Base-by-base conservation (phyloP, 306 rosid genomes). In the Cicer yamashitae region DNA sequence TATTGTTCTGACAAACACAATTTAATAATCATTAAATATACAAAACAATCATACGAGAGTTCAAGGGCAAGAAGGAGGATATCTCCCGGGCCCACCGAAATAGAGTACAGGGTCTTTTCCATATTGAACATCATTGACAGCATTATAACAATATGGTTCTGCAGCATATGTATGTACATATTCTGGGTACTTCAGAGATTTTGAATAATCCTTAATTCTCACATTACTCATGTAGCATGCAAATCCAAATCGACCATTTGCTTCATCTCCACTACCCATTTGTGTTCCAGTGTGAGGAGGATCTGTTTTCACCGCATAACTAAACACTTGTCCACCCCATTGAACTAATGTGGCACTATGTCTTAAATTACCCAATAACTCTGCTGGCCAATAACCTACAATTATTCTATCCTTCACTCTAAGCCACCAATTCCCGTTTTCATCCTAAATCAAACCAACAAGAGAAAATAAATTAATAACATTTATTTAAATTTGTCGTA, bases 241-340 rank as follows among this genome's bases (percentile, higher is more conserved):
- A 0, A 17, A 0, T 3, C 73, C 79, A 4, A 6, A 7, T 3
- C 14, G 25, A 5, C 30, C 44, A 5, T 11, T 2, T 0, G 96
- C 86, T 6, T 11, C 76, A 0, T 74, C 48, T 2, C 96, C 94
- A 59, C 96, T 93, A 3, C 96, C 93, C 96, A 90, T 90, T 3
- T 1, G 77, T 6, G 96, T 93, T 30, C 46, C 54, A 0, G 93
- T 90, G 82, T 89, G 98, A 6, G 96, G 98, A 2, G 1, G 14
- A 4, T 43, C 6, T 30, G 15, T 17, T 72, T 65, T 84, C 2
- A 90, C 48, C 9, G 68, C 43, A 7, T 84, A 1, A 64, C 94
- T 90, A 38, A 48, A 82, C 10, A 93, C 94, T 37, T 89, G 87
- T 4, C 96, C 94, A 1, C 96, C 98, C 96, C 92, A 89, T 75